Conservation (phyloP, 371 early-diverging fungal genomes). For the Mortierella sp. region DNA sequence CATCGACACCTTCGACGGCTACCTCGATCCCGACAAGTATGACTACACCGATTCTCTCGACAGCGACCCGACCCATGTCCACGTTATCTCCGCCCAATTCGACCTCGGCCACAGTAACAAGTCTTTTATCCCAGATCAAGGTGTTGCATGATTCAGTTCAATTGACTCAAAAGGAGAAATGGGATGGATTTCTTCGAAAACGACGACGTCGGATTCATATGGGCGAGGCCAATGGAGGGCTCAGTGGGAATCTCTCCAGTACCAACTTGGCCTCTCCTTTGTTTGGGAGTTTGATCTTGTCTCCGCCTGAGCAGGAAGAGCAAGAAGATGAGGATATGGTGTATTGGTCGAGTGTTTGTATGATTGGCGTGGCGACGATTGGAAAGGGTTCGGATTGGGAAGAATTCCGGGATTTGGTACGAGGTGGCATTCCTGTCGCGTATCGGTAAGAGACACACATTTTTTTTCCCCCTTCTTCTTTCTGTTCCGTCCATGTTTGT, state of each 20-base stretch:
- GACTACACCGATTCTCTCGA: conserved; percentile 43
- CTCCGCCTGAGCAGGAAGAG: conserved; percentile 28
- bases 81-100: conserved; percentile 47
- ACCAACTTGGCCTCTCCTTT: conserved; percentile 35
- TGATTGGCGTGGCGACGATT: conserved; percentile 47
- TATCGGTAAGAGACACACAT: conserved; percentile 29
- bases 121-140: conserved; percentile 50
- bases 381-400: conserved; percentile 52
- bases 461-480: background rate
- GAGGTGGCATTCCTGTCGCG: conserved; percentile 52
- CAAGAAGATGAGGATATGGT: conserved; percentile 46
- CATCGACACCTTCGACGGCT: too few relatives aligned
- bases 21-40: conserved; percentile 23
- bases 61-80: conserved; percentile 39
- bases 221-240: conserved; percentile 44
- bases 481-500: background rate
- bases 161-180: conserved; percentile 49
- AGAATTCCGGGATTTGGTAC: conserved; percentile 46
- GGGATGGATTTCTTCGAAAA: conserved; percentile 47
- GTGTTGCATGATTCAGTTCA: conserved; percentile 51
- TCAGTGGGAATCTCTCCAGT: conserved; percentile 31
- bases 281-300: conserved; percentile 35
- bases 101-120: conserved; percentile 29
- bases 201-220: conserved; percentile 38
- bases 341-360: conserved; percentile 46